These are phyloP conservation scores for Talaromyces sp. DNA, from an alignment of 2,329 filamentous ascomycete genomes.

Conservation along the genomic window DNA sequence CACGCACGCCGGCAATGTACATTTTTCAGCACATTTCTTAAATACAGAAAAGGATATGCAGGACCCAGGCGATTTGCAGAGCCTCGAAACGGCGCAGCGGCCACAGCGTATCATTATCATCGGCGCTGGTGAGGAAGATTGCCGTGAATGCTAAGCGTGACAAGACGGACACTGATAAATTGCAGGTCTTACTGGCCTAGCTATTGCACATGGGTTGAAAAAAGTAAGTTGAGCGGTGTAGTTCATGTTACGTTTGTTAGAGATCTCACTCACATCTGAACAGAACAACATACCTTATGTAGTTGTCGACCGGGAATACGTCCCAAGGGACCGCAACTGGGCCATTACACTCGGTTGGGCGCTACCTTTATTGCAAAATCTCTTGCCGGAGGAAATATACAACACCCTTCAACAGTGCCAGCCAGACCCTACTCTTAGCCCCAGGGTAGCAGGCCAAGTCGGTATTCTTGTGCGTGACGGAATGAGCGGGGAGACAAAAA, in stretches of 20 bases:
- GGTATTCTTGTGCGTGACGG: neutral
- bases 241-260: neutral
- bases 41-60: too few species aligned
- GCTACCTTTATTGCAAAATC: neutral
- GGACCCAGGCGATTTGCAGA: too few species aligned
- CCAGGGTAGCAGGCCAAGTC: neutral
- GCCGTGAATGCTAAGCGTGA: neutral
- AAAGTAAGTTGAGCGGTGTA: neutral
- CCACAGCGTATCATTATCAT: neutral
- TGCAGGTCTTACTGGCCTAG: neutral
- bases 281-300: slow-evolving; percentile 6
- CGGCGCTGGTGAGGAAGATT: neutral
- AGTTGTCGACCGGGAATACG: slow-evolving; percentile 6
- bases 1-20: too few species aligned
- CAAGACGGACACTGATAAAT: neutral
- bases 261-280: neutral
- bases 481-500: neutral
- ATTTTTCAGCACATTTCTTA: too few species aligned
- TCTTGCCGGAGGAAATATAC: neutral
- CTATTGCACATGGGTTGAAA: slow-evolving; percentile 4
- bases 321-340: slow-evolving; percentile 5
- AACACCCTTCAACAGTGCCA: neutral
- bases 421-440: neutral
- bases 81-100: too few species aligned
- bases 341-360: slow-evolving; percentile 3